These are phyloP conservation scores for Fomitiporia mediterranea DNA, from an alignment of 1,284 basidiomycete genomes.

Conservation along the genomic window DNA sequence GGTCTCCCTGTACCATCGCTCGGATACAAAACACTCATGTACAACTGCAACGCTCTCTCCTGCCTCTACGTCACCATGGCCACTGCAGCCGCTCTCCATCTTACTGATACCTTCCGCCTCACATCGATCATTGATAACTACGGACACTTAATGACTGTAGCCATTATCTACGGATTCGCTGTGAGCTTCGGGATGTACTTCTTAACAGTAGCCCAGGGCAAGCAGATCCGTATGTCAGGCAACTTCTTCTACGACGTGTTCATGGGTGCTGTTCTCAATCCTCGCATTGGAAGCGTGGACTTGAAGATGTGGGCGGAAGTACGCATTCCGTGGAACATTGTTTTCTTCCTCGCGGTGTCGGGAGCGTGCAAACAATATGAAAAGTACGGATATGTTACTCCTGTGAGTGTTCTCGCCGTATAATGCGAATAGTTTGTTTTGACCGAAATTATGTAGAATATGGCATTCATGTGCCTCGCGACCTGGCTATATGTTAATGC, in stretches of 20 bases:
- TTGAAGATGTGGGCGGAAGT: constrained; percentile 99
- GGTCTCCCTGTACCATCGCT: constrained; percentile 91
- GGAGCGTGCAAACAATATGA: constrained; percentile 97
- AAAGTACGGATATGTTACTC: constrained; percentile 86
- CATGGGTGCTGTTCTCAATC: constrained; percentile 96
- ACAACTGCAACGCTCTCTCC: constrained; percentile 93
- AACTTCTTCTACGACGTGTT: constrained; percentile 93
- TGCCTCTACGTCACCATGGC: constrained; percentile 86
- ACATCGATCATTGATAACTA: constrained; percentile 97
- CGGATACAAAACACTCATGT: constrained; percentile 87
- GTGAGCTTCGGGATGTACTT: constrained; percentile 81
- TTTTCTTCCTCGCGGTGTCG: constrained; percentile 90
- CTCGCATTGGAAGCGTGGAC: constrained; percentile 89
- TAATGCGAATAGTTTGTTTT: neutral
- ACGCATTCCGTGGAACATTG: constrained; percentile 94
- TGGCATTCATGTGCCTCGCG: constrained; percentile 95
- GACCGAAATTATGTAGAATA: constrained; percentile 57
- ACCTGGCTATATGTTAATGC: constrained; percentile 97
- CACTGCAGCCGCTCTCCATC: constrained; percentile 76
- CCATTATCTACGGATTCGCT: constrained; percentile 87
- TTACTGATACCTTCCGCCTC: constrained; percentile 81
- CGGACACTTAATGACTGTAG: constrained; percentile 93
- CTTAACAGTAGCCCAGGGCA: constrained; percentile 70
- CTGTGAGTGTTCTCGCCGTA: constrained; percentile 42
- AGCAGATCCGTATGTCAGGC: constrained; percentile 88